Percentiles rank a stretch among this genome's conserved stretches.
Conservation (phyloP, 176 grass and related monocot genomes). For the Triticum dicoccoides region DNA sequence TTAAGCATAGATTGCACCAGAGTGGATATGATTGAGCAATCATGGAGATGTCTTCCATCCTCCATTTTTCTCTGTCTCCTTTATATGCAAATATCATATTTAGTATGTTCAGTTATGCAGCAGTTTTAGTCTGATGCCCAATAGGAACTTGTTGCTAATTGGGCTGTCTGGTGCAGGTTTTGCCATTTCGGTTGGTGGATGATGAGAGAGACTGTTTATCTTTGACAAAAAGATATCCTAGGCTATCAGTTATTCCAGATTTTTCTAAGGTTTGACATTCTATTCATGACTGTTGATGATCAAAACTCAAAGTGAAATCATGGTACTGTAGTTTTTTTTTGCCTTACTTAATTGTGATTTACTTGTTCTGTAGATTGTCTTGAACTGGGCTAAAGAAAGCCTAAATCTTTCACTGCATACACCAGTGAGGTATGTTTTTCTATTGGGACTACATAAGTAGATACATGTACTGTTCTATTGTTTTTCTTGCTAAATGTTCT, state of each 20-base stretch:
- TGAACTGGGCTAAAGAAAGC: conserved; percentile 80
- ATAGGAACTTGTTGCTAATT: conserved; percentile 25
- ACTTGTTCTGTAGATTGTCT: conserved; percentile 58
- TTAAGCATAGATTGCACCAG: conserved; percentile 19
- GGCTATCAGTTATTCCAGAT: conserved; percentile 75
- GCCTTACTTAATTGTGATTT: conserved; percentile 7
- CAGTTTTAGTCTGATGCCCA: conserved; percentile 7
- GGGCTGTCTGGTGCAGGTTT: conserved; percentile 52
- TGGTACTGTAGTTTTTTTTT: neutral
- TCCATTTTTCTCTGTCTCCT: neutral
- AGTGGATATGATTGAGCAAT: neutral
- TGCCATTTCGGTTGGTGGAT: conserved; percentile 84
- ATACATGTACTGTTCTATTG: neutral
- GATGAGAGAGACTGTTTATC: conserved; percentile 88
- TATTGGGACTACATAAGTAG: conserved; percentile 15
- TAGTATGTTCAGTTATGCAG: neutral
- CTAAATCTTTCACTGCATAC: conserved; percentile 83
- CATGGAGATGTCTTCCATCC: conserved; percentile 15
- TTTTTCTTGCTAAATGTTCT: neutral
- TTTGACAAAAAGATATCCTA: conserved; percentile 90
- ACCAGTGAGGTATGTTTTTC: conserved; percentile 76
- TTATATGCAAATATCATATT: neutral
- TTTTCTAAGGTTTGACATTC: conserved; percentile 81
- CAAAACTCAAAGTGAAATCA: neutral
- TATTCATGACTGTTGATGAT: conserved; percentile 8